Base-by-base conservation (phyloP, 2,329 filamentous ascomycete genomes). In the Fusarium drepaniforme region DNA sequence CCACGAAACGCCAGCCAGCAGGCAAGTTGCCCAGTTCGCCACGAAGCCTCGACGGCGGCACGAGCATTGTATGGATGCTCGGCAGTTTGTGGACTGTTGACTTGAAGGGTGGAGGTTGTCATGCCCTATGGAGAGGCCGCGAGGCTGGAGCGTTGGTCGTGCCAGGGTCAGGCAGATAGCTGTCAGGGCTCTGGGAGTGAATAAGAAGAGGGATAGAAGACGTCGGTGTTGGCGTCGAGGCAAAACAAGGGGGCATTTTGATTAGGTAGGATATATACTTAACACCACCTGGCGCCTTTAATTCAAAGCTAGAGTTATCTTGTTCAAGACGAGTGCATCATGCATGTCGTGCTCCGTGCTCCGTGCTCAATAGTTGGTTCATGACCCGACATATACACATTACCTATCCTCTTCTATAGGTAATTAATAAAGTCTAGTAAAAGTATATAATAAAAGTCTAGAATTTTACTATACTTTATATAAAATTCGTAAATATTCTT, bases 231-330 rank as follows among this genome's bases (percentile, higher is more conserved):
- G 73, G 70, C 73, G 70, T 74, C 73, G 53, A 65, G 64, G 73
- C 46, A 74, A 75, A 75, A 67, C 16, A 59, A 73, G 66, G 67
- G 64, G 67, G 66, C 60, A 66, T 75, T 74, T 75, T 75, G 73
- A 49, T 75, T 75, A 71, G 58, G 73, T 60, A 74, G 67, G 71
- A 62, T 75, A 75, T 75, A 75, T 74, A 73, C 70, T 74, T 63
- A 64, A 75, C 57, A 68, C 67, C 49, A 38, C 60, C 72, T 46
- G 64, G 73, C 70, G 67, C 63, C 67, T 67, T 71, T 71, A 73
- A 74, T 75, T 64, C 70, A 62, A 74, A 64, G 60, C 30, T 75
- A 75, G 67, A 75, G n/a, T 73, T 64, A 75, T 65, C 53, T 35
- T 59, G 51, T 46, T 69, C 30, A 59, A 67, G 33, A 30, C 21